A percentile compares a stretch with the other conserved stretches of the same genome.
Conservation (phyloP, 805 yeast species). For the Komagataella pastoris region DNA sequence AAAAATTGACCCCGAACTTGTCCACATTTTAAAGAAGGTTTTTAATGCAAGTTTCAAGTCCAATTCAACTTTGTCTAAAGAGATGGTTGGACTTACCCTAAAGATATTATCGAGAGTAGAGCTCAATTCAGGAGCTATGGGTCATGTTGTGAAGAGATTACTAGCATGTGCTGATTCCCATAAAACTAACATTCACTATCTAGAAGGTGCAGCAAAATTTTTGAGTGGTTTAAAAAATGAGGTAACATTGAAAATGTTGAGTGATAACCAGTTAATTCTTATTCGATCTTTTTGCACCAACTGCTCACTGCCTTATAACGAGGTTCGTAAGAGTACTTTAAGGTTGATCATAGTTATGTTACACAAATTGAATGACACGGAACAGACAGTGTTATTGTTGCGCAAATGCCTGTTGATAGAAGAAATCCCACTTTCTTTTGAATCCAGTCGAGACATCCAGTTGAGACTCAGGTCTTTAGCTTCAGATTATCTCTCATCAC, state of each 20-base stretch:
- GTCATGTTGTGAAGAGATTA: neutral
- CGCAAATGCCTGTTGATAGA: slow-evolving; percentile 46
- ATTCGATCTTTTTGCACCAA: neutral
- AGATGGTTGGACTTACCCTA: neutral
- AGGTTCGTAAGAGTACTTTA: neutral
- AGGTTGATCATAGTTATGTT: neutral
- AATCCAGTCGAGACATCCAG: slow-evolving; percentile 62
- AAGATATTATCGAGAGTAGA: neutral
- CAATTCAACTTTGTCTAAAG: neutral
- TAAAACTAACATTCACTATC: neutral
- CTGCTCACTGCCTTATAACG: neutral
- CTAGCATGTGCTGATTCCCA: neutral
- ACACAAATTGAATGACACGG: neutral
- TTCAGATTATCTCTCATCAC: slow-evolving; percentile 19
- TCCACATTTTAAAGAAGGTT: neutral
- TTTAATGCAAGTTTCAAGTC: neutral
- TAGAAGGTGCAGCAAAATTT: neutral
- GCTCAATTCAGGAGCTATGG: neutral
- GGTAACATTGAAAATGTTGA: neutral
- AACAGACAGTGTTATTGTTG: neutral
- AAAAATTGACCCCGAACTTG: neutral
- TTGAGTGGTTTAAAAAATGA: neutral
- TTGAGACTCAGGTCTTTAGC: slow-evolving; percentile 53
- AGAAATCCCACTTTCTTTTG: slow-evolving; percentile 55
- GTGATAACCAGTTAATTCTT: neutral